Evolutionary conservation across 805 yeast genomes (phyloP).

Genomic region (Clavispora carvajalis): DNA sequence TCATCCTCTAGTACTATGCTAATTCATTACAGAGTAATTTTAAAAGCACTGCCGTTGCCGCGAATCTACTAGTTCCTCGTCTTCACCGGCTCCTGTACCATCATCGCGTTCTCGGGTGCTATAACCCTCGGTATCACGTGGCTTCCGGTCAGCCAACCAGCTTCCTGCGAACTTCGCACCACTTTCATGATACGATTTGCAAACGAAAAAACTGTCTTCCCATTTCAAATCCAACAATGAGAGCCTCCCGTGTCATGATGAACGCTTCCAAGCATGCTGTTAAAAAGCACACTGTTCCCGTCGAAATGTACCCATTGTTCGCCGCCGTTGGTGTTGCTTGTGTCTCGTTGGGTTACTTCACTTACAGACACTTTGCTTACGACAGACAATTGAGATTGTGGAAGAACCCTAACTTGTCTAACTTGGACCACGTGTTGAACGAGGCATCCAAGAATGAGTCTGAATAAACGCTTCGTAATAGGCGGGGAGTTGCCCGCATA

Average conservation of each 20-base stretch:
- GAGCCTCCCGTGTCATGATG: slow-evolving; percentile 35
- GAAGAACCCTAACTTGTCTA: slow-evolving; percentile 41
- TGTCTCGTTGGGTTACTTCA: slow-evolving; percentile 35
- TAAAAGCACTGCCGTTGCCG: too few relatives aligned
- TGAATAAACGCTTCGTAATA: slow-evolving; percentile 3
- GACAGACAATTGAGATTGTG: slow-evolving; percentile 43
- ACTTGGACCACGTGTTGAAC: slow-evolving; percentile 38
- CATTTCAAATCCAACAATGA: slow-evolving; percentile 22
- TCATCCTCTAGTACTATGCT: too few relatives aligned
- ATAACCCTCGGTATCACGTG: slow-evolving; percentile 7
- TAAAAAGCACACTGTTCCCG: slow-evolving; percentile 23
- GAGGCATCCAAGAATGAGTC: slow-evolving; percentile 25
- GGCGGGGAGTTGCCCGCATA: not conserved
- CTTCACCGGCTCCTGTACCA: too few relatives aligned
- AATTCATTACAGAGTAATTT: too few relatives aligned
- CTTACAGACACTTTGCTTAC: slow-evolving; percentile 44
- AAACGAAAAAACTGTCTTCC: not conserved
- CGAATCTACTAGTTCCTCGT: too few relatives aligned
- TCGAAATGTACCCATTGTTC: slow-evolving; percentile 44
- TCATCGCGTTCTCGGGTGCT: too few relatives aligned
- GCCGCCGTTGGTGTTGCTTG: slow-evolving; percentile 41
- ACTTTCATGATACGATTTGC: slow-evolving; percentile 5
- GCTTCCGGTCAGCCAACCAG: slow-evolving; percentile 14
- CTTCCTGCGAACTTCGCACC: slow-evolving; percentile 7
- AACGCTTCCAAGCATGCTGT: slow-evolving; percentile 32